Conservation (phyloP, 73 alveolate species). For the Loxodes magnus region DNA sequence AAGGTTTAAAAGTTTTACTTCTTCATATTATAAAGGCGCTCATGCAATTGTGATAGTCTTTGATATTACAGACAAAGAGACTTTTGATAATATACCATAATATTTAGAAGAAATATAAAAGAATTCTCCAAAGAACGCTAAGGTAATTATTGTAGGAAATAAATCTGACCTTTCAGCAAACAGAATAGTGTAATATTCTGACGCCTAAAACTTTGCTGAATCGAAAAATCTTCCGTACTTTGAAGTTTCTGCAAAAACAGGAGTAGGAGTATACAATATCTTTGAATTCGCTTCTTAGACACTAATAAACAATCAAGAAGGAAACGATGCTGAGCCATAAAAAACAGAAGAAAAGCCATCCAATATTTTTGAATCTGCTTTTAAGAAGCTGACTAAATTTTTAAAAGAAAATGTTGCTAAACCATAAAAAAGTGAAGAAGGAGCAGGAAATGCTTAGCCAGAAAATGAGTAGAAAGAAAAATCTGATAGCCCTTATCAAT, state of each 20-base stretch:
- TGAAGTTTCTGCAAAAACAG: conserved; percentile 71
- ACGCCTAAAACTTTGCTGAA: conserved; percentile 56
- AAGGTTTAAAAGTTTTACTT: conserved; percentile 39
- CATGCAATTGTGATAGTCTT: conserved; percentile 31
- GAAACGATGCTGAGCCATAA: no score
- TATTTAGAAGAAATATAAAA: conserved; percentile 41
- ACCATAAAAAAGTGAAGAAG: no score
- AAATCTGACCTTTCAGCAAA: conserved; percentile 13
- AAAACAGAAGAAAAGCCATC: no score
- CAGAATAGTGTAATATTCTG: conserved; percentile 41
- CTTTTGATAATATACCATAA: conserved; percentile 32
- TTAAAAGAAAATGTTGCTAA: no score
- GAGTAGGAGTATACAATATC: conserved; percentile 21
- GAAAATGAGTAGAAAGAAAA: no score
- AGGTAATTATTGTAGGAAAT: conserved; percentile 31
- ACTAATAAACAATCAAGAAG: no score
- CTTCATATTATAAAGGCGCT: conserved; percentile 48
- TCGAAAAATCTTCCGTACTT: conserved; percentile 42
- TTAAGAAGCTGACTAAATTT: no score
- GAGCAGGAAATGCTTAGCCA: no score
- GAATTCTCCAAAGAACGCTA: no score
- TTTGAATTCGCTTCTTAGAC: neutral
- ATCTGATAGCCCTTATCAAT: no score
- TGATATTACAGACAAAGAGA: conserved; percentile 34
- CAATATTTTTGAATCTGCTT: no score